Percentiles rank a stretch among this genome's conserved stretches.
phyloP scores from a whole-genome alignment of 768 basidiomycete species.

The Mycena haematopus region DNA sequence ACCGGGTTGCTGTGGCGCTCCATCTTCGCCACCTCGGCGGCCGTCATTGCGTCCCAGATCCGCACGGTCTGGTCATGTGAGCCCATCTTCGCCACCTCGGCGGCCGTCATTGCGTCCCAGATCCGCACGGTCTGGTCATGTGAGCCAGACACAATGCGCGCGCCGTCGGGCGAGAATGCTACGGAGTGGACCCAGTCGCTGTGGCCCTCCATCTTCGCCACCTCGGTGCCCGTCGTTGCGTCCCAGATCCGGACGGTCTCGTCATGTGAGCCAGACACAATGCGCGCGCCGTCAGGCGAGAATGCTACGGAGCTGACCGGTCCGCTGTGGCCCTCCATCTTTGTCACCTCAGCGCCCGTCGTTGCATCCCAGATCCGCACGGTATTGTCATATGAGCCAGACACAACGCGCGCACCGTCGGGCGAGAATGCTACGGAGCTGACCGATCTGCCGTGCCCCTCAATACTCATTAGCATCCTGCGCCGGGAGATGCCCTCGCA shows the following conservation, averaged over 20 bases:
- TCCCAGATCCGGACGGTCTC: constrained; percentile 12
- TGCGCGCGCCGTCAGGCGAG: neutral
- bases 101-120: neutral
- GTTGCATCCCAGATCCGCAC: neutral
- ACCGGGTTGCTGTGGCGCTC: neutral
- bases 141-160: too few relatives aligned
- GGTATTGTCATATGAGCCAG: constrained; percentile 9
- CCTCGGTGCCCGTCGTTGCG: neutral
- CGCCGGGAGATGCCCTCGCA: neutral
- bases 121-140: neutral
- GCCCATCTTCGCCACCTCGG: neutral
- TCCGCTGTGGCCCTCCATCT: neutral
- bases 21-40: neutral
- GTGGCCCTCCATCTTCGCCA: neutral
- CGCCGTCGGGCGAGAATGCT: too few relatives aligned
- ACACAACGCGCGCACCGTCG: constrained; percentile 2
- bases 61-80: neutral
- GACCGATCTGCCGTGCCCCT: neutral
- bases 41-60: neutral
- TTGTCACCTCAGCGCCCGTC: neutral
- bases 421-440: neutral
- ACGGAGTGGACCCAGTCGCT: neutral
- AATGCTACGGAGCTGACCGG: neutral
- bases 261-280: constrained; percentile 11
- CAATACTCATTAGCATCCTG: neutral